These are phyloP conservation scores for Meripilus lineatus DNA, from an alignment of 1,284 basidiomycete genomes.

Conservation along the genomic window DNA sequence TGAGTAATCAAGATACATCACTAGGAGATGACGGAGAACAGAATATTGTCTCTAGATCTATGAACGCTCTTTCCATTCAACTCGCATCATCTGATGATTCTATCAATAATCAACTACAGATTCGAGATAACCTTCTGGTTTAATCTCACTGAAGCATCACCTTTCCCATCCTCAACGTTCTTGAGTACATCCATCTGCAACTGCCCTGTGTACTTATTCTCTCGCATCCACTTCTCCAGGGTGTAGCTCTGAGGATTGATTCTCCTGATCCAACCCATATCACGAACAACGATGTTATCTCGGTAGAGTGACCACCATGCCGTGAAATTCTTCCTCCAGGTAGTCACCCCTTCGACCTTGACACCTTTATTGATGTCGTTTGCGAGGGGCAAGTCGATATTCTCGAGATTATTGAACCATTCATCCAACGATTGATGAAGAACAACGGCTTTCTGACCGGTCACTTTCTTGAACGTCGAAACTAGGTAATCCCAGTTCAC, in stretches of 20 bases:
- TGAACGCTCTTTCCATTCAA: too few relatives aligned
- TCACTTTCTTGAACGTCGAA: conserved; percentile 35
- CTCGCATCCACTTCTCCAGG: conserved; percentile 20
- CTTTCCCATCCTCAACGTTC: conserved; percentile 13
- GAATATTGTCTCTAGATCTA: too few relatives aligned
- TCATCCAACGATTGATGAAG: conserved; percentile 31
- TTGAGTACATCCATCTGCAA: conserved; percentile 13
- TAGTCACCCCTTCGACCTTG: conserved; percentile 22
- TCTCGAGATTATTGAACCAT: conserved; percentile 29
- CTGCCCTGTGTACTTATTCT: conserved; percentile 13
- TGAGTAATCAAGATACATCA: too few relatives aligned
- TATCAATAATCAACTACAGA: too few relatives aligned
- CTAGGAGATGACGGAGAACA: too few relatives aligned
- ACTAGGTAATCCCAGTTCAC: conserved; percentile 37
- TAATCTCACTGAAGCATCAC: background rate
- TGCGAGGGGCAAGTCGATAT: conserved; percentile 30
- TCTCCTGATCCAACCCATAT: conserved; percentile 36
- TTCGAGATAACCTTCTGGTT: too few relatives aligned
- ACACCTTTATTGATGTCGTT: background rate
- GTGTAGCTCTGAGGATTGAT: conserved; percentile 26
- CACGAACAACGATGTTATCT: conserved; percentile 35
- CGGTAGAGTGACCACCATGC: conserved; percentile 34
- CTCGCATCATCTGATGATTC: too few relatives aligned
- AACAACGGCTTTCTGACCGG: conserved; percentile 33
- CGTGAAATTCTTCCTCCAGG: conserved; percentile 33